Conservation (phyloP, 78 protist species). For the Chrysochromulina parva region DNA sequence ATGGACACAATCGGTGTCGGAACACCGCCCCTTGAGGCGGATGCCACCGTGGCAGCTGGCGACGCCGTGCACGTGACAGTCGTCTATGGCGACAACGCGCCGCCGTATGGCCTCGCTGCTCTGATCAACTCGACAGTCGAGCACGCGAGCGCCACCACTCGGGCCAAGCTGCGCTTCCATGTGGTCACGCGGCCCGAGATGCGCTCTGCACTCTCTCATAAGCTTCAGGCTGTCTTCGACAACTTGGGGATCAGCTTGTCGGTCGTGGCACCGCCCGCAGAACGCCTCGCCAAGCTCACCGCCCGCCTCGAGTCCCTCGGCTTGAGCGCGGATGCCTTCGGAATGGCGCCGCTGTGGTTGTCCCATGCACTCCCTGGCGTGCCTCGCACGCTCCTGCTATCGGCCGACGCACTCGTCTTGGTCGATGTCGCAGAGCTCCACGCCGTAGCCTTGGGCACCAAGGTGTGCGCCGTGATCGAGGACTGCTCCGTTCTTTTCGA, state of each 20-base stretch:
- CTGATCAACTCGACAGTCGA: background rate
- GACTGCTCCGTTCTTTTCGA: background rate
- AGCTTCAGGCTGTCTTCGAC: no score
- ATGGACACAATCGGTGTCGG: no score
- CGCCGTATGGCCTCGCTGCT: background rate
- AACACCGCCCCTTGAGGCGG: no score
- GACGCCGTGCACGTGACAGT: no score
- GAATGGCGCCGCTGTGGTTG: background rate
- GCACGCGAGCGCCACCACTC: background rate
- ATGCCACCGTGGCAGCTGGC: no score
- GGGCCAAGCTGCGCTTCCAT: no score
- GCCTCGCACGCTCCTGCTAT: background rate
- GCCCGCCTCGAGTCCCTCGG: background rate
- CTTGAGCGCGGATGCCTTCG: background rate
- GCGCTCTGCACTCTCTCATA: no score
- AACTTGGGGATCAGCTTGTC: no score
- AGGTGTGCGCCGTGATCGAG: slow-evolving; percentile 1
- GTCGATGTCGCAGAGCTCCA: background rate
- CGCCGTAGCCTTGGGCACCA: background rate
- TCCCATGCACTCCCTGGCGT: background rate
- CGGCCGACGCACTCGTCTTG: background rate
- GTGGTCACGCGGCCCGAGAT: no score
- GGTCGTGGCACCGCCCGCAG: no score
- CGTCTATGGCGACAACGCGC: background rate
- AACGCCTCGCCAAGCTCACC: background rate